A percentile compares a stretch with the other conserved stretches of the same genome.
Conservation (phyloP, 192 early-diverging fungal genomes). For the Podila minutissima region DNA sequence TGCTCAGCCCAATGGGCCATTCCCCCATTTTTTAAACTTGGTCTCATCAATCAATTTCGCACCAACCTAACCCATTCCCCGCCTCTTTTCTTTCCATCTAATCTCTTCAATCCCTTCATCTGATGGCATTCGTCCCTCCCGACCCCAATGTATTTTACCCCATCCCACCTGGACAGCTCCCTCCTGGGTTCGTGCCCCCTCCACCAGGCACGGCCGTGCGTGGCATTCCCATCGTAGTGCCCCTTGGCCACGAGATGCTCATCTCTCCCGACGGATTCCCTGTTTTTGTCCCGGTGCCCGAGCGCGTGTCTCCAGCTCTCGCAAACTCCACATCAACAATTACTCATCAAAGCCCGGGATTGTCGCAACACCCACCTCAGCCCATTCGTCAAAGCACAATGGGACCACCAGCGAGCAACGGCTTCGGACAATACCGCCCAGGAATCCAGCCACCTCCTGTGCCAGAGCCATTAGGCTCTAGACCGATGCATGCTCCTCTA, state of each 20-base stretch:
- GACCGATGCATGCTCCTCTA: conserved; percentile 13
- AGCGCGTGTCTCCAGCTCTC: conserved; percentile 5
- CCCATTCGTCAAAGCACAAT: conserved; percentile 3
- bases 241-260: conserved; percentile 45
- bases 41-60: no score
- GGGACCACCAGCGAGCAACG: not conserved
- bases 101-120: not conserved
- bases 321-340: conserved; percentile 10
- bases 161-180: conserved; percentile 39
- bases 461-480: conserved; percentile 1
- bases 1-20: no score
- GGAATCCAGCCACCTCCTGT: not conserved
- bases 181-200: conserved; percentile 39
- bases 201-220: conserved; percentile 43
- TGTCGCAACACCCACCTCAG: conserved; percentile 15
- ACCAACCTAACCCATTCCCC: not conserved
- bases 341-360: conserved; percentile 10
- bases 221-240: conserved; percentile 47
- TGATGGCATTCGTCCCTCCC: conserved; percentile 30
- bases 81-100: not conserved
- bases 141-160: conserved; percentile 44
- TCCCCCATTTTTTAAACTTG: no score
- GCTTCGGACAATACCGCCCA: not conserved
- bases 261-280: conserved; percentile 50
- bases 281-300: conserved; percentile 48